phyloP scores from a whole-genome alignment of 1,284 basidiomycete species.

The Ceratobasidium sp. region DNA sequence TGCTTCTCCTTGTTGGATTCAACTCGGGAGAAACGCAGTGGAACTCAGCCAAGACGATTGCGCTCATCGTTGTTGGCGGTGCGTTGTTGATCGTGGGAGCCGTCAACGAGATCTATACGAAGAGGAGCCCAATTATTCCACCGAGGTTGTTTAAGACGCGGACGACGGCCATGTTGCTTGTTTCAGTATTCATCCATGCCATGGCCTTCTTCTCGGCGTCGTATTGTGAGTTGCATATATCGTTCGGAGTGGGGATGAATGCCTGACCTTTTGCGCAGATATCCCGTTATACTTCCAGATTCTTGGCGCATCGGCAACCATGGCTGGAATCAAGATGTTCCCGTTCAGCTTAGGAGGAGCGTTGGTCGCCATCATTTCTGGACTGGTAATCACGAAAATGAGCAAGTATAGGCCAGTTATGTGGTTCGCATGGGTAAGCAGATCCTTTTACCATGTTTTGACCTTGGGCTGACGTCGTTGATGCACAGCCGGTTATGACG shows the following conservation, averaged over 20 bases:
- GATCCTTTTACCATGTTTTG: neutral
- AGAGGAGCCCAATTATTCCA: slow-evolving; percentile 58
- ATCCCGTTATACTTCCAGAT: slow-evolving; percentile 58
- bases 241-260: slow-evolving; percentile 1
- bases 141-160: slow-evolving; percentile 60
- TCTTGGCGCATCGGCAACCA: slow-evolving; percentile 55
- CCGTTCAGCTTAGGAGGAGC: slow-evolving; percentile 56
- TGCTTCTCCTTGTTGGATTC: slow-evolving; percentile 87
- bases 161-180: slow-evolving; percentile 56
- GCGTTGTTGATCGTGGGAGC: slow-evolving; percentile 45
- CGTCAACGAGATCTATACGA: slow-evolving; percentile 52
- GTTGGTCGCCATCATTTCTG: slow-evolving; percentile 54
- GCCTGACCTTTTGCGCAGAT: slow-evolving; percentile 23
- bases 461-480: neutral
- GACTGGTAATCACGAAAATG: slow-evolving; percentile 54
- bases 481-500: slow-evolving; percentile 47
- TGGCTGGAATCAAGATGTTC: slow-evolving; percentile 59
- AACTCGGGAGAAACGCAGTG: slow-evolving; percentile 72
- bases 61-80: slow-evolving; percentile 45
- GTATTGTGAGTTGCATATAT: slow-evolving; percentile 49
- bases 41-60: slow-evolving; percentile 46
- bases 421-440: slow-evolving; percentile 48
- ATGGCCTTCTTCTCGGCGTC: slow-evolving; percentile 56
- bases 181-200: slow-evolving; percentile 56
- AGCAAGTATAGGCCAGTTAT: slow-evolving; percentile 54